Base-by-base conservation (phyloP, 352 stramenopile species). In the Globisporangium takayamanum region DNA sequence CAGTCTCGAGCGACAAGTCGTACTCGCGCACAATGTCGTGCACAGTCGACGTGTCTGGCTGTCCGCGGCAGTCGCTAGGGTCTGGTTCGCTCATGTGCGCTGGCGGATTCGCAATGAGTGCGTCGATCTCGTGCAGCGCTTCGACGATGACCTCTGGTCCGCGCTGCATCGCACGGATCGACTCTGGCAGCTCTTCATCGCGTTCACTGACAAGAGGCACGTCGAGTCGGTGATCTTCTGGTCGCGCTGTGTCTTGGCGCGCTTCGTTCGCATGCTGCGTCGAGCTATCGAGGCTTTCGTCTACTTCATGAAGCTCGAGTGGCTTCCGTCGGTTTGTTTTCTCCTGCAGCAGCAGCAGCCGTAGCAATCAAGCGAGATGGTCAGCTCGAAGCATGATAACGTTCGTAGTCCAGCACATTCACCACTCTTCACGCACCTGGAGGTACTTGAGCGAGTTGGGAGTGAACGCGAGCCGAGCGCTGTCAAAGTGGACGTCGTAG, bases 401-500 rank as follows among this genome's bases (percentile, higher is more conserved):
- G 22, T 22, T 22, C 22, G 22, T 22, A 22, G 22, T 15, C 0
- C 6, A 30, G 6, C 41, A 2, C 5, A 47, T 8, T 18, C 10
- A 14, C 18, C 18, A 8, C 15, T 14, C 33, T 2, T 39, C 36
- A 25, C 12, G 10, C 30, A 87, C 81, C 76, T 89, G 79, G 3
- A 92, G 57, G 60, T 87, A 68, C 55, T 84, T 89, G 44, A 88
- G 59, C 41, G 79, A 86, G 55, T 88, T 92, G 0, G 82, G 82
- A 5, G 79, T 92, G 55, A 80, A 85, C 22, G 70, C 69, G 2
- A 80, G 62, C 11, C 72, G 68, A 4, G 60, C 28, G 3, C 46
- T 73, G 59, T 92, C 82, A 59, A 89, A 79, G 56, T 89, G 76
- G 6, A 89, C 61, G 28, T 91, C 79, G 45, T 77, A 88, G 25